phyloP scores from a whole-genome alignment of 2,329 filamentous ascomycete genomes.

The Pseudogymnoascus sp. region DNA sequence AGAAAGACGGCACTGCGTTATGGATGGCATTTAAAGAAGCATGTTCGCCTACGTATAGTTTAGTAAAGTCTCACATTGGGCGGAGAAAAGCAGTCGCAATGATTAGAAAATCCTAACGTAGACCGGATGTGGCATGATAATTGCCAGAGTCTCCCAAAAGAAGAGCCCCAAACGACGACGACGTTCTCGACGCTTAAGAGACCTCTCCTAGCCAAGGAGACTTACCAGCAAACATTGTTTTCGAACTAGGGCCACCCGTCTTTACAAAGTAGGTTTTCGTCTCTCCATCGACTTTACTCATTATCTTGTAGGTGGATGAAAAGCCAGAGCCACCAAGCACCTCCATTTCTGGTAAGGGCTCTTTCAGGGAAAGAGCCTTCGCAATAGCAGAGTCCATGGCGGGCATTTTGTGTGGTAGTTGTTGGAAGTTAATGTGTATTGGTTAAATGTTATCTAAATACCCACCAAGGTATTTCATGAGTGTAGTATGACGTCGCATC shows the following conservation, averaged over 20 bases:
- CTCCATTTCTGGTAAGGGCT: slow-evolving; percentile 17
- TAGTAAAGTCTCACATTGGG: slow-evolving; percentile 21
- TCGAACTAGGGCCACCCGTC: slow-evolving; percentile 52
- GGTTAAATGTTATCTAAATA: background rate
- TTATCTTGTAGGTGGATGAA: slow-evolving; percentile 56
- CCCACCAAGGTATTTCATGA: background rate
- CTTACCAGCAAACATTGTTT: slow-evolving; percentile 60
- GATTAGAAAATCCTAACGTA: background rate
- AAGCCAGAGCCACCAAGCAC: slow-evolving; percentile 58
- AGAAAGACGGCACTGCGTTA: slow-evolving; percentile 60
- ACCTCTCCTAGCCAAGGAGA: background rate
- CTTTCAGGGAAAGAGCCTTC: background rate
- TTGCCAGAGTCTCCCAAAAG: background rate
- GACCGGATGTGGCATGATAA: background rate
- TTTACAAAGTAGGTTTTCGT: slow-evolving; percentile 58
- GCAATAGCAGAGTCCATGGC: background rate
- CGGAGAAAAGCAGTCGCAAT: background rate
- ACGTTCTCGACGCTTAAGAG: background rate
- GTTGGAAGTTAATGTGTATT: background rate
- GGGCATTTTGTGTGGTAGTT: background rate
- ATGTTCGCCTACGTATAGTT: slow-evolving; percentile 58
- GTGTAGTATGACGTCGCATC: background rate
- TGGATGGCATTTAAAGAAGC: slow-evolving; percentile 77
- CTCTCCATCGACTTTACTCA: slow-evolving; percentile 27
- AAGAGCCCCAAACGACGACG: background rate